These are phyloP conservation scores for Phytophthora pluvialis DNA, from an alignment of 352 stramenopile species.

Conservation along the genomic window DNA sequence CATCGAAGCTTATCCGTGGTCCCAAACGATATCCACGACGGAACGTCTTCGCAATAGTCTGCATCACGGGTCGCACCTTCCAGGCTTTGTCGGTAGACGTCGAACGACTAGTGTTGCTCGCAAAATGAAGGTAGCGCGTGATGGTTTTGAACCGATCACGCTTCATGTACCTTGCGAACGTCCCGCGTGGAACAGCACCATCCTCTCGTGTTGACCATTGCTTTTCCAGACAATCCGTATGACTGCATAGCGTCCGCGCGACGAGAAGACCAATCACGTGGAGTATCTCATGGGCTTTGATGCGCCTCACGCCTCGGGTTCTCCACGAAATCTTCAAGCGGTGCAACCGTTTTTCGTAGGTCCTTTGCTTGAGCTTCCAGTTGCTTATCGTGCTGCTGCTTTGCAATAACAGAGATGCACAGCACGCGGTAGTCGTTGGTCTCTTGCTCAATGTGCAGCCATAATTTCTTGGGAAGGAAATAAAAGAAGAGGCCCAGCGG, in stretches of 20 bases:
- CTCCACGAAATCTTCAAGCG: not conserved
- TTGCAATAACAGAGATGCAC: not conserved
- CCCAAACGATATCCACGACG: conserved; percentile 8
- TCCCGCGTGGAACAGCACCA: not conserved
- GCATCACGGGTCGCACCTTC: conserved; percentile 5
- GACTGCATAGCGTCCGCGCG: not conserved
- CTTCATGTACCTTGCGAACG: not conserved
- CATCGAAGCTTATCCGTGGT: conserved; percentile 12
- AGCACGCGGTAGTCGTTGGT: no score
- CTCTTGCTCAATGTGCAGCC: not conserved
- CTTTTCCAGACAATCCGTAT: not conserved
- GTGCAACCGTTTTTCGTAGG: not conserved
- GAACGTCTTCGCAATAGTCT: conserved; percentile 25
- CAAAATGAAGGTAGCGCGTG: conserved; percentile 17
- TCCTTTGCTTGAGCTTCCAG: not conserved
- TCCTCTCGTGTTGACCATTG: not conserved
- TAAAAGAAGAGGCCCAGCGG: conserved; percentile 1
- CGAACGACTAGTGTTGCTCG: no score
- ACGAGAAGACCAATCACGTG: not conserved
- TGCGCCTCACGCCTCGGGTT: not conserved
- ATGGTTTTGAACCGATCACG: conserved; percentile 20
- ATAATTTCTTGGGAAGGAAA: not conserved
- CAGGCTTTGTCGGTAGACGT: conserved; percentile 11
- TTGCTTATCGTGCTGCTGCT: not conserved
- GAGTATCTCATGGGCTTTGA: not conserved